These are phyloP conservation scores for Arabidopsis suecica DNA, from an alignment of 345 rosid species.

Conservation along the genomic window DNA sequence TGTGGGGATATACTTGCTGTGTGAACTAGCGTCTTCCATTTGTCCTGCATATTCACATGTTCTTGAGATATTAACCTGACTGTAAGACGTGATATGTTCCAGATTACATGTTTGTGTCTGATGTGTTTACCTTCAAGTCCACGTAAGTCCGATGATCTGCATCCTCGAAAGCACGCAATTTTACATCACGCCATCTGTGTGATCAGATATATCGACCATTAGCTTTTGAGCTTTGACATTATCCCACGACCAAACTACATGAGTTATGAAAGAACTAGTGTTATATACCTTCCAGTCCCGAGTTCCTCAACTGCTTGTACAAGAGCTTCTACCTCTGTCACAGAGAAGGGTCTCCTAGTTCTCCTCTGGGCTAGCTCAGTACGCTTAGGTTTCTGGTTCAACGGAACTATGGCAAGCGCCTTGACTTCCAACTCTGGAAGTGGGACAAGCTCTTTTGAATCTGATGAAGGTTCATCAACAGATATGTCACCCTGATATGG, in stretches of 20 bases:
- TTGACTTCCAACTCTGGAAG: constrained; percentile 57
- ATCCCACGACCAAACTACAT: not conserved
- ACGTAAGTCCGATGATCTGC: constrained; percentile 79
- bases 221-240: constrained; percentile 19
- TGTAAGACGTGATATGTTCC: not conserved
- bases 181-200: constrained; percentile 87
- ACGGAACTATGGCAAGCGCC: constrained; percentile 72
- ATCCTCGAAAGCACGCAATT: constrained; percentile 69
- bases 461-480: constrained; percentile 55
- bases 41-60: constrained; percentile 61
- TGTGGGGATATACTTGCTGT: constrained; percentile 86
- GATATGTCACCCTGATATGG: constrained; percentile 53
- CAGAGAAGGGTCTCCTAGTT: constrained; percentile 92
- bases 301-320: constrained; percentile 87
- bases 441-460: constrained; percentile 76
- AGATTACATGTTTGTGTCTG: constrained; percentile 18
- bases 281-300: constrained; percentile 82
- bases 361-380: constrained; percentile 79
- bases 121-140: constrained; percentile 66
- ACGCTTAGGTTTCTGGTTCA: constrained; percentile 69
- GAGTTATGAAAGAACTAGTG: not conserved
- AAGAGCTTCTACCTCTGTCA: constrained; percentile 85
- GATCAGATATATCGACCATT: constrained; percentile 21
- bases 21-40: constrained; percentile 95
- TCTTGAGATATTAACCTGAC: constrained; percentile 11